Conservation (phyloP, 352 stramenopile genomes). For the Aphanomyces euteiches region DNA sequence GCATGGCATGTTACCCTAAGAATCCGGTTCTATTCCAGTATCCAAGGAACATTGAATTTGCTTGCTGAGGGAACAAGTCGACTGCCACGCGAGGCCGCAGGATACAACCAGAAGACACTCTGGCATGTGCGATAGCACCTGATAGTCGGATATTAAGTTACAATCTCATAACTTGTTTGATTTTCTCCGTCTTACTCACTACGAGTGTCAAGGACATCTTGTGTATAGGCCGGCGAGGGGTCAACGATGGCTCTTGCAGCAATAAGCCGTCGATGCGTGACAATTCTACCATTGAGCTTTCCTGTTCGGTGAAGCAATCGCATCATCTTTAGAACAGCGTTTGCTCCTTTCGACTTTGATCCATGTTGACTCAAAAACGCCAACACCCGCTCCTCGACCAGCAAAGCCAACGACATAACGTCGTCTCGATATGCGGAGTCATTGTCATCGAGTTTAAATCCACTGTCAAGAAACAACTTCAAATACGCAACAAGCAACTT, state of each 20-base stretch:
- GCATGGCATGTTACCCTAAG: no score
- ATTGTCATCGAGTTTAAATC: slow-evolving; percentile 28
- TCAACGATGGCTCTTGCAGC: background rate
- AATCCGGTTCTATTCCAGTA: no score
- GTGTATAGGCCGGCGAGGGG: background rate
- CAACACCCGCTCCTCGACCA: no score
- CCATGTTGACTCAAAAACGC: background rate
- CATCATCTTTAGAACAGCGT: background rate
- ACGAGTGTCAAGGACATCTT: background rate
- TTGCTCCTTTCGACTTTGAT: background rate
- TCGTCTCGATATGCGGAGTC: background rate
- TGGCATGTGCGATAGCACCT: no score
- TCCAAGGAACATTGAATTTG: no score
- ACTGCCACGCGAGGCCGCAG: no score
- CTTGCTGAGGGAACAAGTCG: no score
- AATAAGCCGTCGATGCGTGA: background rate
- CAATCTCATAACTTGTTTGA: no score
- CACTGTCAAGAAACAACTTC: slow-evolving; percentile 35
- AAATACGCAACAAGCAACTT: slow-evolving; percentile 36
- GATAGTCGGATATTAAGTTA: no score
- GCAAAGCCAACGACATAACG: background rate
- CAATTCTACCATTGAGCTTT: background rate
- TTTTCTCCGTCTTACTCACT: no score
- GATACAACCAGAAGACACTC: no score
- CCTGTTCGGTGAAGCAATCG: background rate